Conservation (phyloP, 306 rosid genomes). For the Ziziphus jujuba region DNA sequence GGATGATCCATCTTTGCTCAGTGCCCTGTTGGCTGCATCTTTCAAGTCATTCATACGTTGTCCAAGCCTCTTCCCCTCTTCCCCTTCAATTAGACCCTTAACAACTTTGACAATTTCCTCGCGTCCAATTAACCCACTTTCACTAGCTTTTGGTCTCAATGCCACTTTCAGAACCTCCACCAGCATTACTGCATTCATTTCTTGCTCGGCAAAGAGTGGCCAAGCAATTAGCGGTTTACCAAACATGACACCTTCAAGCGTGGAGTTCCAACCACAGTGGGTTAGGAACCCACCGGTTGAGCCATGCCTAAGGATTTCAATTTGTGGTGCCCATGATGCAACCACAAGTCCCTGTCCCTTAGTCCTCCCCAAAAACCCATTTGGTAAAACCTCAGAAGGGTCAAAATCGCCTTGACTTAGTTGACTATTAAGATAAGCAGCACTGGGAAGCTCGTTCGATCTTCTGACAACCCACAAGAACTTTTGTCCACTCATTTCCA, state of each 20-base stretch:
- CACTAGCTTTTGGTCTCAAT: slow-evolving; percentile 16
- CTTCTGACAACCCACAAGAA: too few relatives aligned
- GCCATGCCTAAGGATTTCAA: slow-evolving; percentile 7
- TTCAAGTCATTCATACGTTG: slow-evolving; percentile 23
- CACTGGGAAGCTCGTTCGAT: too few relatives aligned
- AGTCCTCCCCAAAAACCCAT: slow-evolving; percentile 24
- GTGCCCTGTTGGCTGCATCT: slow-evolving; percentile 24
- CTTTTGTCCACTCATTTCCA: too few relatives aligned
- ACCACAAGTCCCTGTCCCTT: slow-evolving; percentile 10
- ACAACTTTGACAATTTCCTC: slow-evolving; percentile 32
- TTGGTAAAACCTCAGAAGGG: slow-evolving; percentile 4
- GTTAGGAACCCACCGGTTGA: slow-evolving; percentile 27
- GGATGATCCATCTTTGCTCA: slow-evolving; percentile 42
- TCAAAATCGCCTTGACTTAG: background rate
- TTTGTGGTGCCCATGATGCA: slow-evolving; percentile 29
- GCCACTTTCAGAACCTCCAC: slow-evolving; percentile 32
- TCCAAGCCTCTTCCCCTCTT: slow-evolving; percentile 32
- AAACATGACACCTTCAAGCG: slow-evolving; percentile 11
- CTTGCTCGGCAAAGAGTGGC: slow-evolving; percentile 35
- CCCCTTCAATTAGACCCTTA: slow-evolving; percentile 32
- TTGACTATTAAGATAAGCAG: too few relatives aligned
- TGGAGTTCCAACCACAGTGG: slow-evolving; percentile 35
- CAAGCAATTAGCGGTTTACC: slow-evolving; percentile 27
- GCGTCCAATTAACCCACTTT: slow-evolving; percentile 21
- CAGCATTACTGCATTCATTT: slow-evolving; percentile 19